Evolutionary conservation across 2,329 filamentous ascomycete genomes (phyloP), one percentile per base, ranked within the genome.

Genomic region (Neopestalotiopsis sp.): DNA sequence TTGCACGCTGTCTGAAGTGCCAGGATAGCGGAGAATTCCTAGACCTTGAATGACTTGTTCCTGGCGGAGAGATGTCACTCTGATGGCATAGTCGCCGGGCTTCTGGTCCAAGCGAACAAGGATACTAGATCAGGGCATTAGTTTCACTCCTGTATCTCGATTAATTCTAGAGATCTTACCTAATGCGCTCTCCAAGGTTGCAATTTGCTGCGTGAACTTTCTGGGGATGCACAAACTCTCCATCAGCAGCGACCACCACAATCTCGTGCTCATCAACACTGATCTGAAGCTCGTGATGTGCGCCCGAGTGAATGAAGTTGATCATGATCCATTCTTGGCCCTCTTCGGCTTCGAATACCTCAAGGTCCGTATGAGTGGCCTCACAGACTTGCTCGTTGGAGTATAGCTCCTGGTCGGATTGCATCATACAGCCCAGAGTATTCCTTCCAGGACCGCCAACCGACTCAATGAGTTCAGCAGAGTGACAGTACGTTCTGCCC

Each of bases 231-330:
- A 71, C 70, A 20, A 72, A 72, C 34, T 72, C 71, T 17, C 71
- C 70, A 40, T 72, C 71, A 2, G 71, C 70, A 40, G 66, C 71
- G 14, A 72, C 67, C 3, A 72, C 71, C 20, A 70, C 71, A n/a
- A 72, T 70, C 28, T 72, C 71, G 40, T 72, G 71, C 65, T 72
- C 70, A 28, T 72, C 70, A 4, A 72, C 56, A 20, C 70, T 71
- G 49, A 72, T 71, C 3, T 67, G 68, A 10, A 72, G 49, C 61
- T 71, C 68, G 17, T 72, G 71, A 20, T 72, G 71, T 30, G 68
- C 70, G 24, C 71, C 71, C 0, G 71, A 72, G 24, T 72, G 68
- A 38, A 72, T 71, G 40, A 72, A 72, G 45, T 72, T 72, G 40
- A 72, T 71, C 66, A 66, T 71, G 0, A 72, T 49, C 71, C 71